These are phyloP conservation scores for Phanerochaete carnosa DNA, from an alignment of 768 basidiomycete species.

Conservation along the genomic window DNA sequence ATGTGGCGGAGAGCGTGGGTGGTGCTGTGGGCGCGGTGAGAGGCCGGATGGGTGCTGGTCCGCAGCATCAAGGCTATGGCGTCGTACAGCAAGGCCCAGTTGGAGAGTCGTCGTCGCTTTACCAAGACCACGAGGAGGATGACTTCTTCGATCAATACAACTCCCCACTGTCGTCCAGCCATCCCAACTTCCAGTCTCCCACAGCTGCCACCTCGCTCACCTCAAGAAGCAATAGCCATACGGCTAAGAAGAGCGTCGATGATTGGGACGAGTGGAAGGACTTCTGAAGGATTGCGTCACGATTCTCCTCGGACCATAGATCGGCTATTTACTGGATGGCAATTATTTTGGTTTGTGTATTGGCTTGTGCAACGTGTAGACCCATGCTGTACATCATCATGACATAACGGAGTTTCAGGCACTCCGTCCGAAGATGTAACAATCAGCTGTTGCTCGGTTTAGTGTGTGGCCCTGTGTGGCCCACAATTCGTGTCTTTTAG, in stretches of 20 bases:
- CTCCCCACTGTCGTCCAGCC: not conserved
- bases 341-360: constrained; percentile 11
- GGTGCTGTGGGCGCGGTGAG: constrained; percentile 64
- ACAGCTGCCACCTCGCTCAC: constrained; percentile 5
- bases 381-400: not conserved
- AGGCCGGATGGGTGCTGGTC: constrained; percentile 54
- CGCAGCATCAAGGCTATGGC: constrained; percentile 40
- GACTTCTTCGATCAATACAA: constrained; percentile 57
- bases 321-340: not conserved
- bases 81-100: constrained; percentile 38
- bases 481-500: not conserved
- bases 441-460: not conserved
- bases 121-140: constrained; percentile 57
- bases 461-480: not conserved
- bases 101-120: constrained; percentile 58
- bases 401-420: not conserved
- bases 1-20: constrained; percentile 76
- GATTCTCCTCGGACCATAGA: not conserved
- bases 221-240: constrained; percentile 12
- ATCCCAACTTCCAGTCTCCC: constrained; percentile 8
- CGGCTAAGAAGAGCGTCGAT: constrained; percentile 34
- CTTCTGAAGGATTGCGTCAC: constrained; percentile 29
- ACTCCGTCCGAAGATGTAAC: not conserved
- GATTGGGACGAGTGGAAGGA: constrained; percentile 51
- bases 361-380: not conserved